These are phyloP conservation scores for Ophiognomonia clavigignenti-juglandacearum DNA, from an alignment of 2,329 filamentous ascomycete species.

Conservation along the genomic window DNA sequence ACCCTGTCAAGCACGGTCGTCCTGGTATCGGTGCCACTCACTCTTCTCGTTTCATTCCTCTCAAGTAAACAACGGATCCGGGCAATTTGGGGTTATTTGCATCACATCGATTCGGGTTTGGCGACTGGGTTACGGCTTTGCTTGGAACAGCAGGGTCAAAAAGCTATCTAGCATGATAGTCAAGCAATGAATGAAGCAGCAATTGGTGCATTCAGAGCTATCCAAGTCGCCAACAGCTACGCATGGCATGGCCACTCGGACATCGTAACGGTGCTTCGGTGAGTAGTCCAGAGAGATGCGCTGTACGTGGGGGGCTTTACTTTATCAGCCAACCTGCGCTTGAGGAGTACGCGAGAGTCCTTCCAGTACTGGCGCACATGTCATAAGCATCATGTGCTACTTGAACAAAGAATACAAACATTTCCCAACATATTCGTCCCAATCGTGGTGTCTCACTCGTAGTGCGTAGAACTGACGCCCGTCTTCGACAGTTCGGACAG, in stretches of 20 bases:
- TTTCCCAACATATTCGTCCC: background rate
- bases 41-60: constrained; percentile 99
- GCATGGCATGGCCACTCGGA: too few relatives aligned
- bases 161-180: constrained; percentile 39
- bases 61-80: constrained; percentile 72
- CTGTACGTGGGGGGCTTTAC: too few relatives aligned
- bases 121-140: constrained; percentile 52
- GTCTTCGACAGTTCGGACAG: background rate
- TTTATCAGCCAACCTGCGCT: too few relatives aligned
- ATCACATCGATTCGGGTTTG: constrained; percentile 43
- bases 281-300: too few relatives aligned
- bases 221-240: background rate
- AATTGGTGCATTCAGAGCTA: constrained; percentile 19
- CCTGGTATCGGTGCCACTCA: constrained; percentile 99
- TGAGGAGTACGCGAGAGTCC: too few relatives aligned
- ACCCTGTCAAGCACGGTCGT: constrained; percentile 99
- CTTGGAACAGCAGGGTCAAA: constrained; percentile 37
- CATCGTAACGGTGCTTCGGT: background rate
- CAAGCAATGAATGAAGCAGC: constrained; percentile 31
- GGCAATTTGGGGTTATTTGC: constrained; percentile 49
- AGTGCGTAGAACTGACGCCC: background rate
- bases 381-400: too few relatives aligned
- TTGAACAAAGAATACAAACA: background rate
- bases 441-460: background rate
- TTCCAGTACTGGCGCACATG: too few relatives aligned